phyloP scores from a whole-genome alignment of 352 stramenopile species.

The Pythium monospermum region DNA sequence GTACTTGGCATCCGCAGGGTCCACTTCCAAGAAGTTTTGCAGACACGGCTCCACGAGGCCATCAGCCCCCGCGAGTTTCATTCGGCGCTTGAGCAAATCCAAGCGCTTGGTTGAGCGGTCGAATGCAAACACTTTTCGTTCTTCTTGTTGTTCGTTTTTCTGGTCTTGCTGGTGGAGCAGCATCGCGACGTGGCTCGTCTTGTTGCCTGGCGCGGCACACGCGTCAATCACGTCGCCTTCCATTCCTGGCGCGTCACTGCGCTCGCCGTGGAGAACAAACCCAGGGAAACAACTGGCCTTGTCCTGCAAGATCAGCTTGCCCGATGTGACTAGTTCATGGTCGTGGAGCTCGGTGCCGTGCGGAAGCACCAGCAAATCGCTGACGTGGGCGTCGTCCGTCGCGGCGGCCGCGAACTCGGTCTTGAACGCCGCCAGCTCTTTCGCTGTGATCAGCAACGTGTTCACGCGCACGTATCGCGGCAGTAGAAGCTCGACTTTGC shows the following conservation, averaged over 20 bases:
- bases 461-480: constrained; percentile 94
- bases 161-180: constrained; percentile 71
- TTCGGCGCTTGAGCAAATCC: constrained; percentile 84
- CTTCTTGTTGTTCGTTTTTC: constrained; percentile 28
- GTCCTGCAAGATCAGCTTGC: constrained; percentile 94
- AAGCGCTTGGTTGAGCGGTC: constrained; percentile 88
- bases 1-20: constrained; percentile 71
- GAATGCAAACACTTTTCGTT: constrained; percentile 91
- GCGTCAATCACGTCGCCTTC: constrained; percentile 93
- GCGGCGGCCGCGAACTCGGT: constrained; percentile 31
- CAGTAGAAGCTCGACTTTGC: constrained; percentile 56
- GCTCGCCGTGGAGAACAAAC: constrained; percentile 87
- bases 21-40: constrained; percentile 90
- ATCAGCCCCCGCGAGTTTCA: constrained; percentile 77
- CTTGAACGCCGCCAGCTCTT: constrained; percentile 44
- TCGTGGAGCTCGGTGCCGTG: constrained; percentile 84
- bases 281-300: constrained; percentile 98
- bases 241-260: constrained; percentile 30
- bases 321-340: constrained; percentile 69
- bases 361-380: constrained; percentile 90
- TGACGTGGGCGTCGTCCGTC: constrained; percentile 84
- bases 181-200: constrained; percentile 96
- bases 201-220: constrained; percentile 97
- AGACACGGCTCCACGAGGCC: constrained; percentile 79
- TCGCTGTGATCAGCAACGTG: constrained; percentile 61